Percentiles rank a stretch among this genome's conserved stretches.
Conservation (phyloP, 495 filamentous ascomycete species). For the Terfezia claveryi region DNA sequence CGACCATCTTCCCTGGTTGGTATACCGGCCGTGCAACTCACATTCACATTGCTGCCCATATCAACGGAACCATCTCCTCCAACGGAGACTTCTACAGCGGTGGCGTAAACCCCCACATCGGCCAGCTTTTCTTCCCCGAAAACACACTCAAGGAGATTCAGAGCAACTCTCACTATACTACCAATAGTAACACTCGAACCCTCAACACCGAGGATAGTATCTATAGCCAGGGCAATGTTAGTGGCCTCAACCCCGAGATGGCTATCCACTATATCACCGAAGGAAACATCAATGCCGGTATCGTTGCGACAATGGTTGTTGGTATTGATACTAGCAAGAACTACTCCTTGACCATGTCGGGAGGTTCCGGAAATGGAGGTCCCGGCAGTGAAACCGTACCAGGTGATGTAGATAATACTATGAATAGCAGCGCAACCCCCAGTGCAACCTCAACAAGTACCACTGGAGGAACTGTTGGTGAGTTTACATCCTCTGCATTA, state of each 20-base stretch:
- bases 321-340: background rate
- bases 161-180: constrained; percentile 5
- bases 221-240: background rate
- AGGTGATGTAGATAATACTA: background rate
- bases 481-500: background rate
- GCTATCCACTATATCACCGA: background rate
- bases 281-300: background rate
- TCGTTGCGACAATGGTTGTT: background rate
- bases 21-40: constrained; percentile 38
- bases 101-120: constrained; percentile 31
- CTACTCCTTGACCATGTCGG: background rate
- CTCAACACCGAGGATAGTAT: background rate
- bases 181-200: constrained; percentile 1
- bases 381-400: background rate
- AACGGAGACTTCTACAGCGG: constrained; percentile 30
- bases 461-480: background rate
- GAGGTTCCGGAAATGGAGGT: background rate
- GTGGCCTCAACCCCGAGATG: background rate
- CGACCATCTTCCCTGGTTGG: constrained; percentile 38
- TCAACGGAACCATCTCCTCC: constrained; percentile 24
- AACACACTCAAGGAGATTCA: constrained; percentile 33
- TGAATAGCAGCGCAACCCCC: background rate
- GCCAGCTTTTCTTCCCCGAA: constrained; percentile 44
- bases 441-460: background rate
- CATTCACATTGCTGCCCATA: constrained; percentile 32